A percentile compares a stretch with the other conserved stretches of the same genome.
phyloP scores from a whole-genome alignment of 176 grass and related monocot species.

The Lolium perenne region DNA sequence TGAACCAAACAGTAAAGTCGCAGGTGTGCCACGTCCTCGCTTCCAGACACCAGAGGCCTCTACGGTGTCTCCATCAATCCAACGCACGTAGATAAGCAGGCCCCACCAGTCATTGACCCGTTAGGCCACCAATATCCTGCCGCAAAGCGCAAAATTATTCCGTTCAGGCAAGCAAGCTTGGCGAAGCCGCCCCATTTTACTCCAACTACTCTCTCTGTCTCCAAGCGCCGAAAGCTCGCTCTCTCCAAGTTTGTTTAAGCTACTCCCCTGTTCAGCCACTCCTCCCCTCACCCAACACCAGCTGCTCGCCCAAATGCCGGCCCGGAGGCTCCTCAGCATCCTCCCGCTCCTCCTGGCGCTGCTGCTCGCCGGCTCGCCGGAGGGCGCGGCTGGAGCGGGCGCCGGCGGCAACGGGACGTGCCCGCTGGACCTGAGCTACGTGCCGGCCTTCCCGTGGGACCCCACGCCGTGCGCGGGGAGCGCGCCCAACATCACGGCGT shows the following conservation, averaged over 20 bases:
- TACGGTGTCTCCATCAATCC: background rate
- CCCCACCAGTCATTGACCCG: slow-evolving; percentile 17
- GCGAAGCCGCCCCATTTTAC: slow-evolving; percentile 24
- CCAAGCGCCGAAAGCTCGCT: background rate
- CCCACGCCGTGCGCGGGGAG: slow-evolving; percentile 38
- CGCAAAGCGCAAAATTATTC: background rate
- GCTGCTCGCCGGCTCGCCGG: background rate
- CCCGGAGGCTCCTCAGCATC: background rate
- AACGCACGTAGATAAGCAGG: background rate
- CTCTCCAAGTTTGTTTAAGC: background rate
- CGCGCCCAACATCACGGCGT: slow-evolving; percentile 51
- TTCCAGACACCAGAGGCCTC: slow-evolving; percentile 2
- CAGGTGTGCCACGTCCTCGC: no score
- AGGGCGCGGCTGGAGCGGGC: background rate
- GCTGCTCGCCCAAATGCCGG: slow-evolving; percentile 42
- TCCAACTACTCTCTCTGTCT: slow-evolving; percentile 16
- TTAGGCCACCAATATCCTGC: background rate
- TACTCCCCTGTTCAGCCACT: background rate
- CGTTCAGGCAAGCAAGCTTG: slow-evolving; percentile 35
- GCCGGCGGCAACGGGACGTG: slow-evolving; percentile 46
- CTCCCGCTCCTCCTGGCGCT: slow-evolving; percentile 4
- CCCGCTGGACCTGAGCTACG: slow-evolving; percentile 71
- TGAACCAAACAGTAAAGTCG: background rate
- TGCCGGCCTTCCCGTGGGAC: slow-evolving; percentile 78
- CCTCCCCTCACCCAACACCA: slow-evolving; percentile 14